A percentile compares a stretch with the other conserved stretches of the same genome.
Conservation (phyloP, 2,329 filamentous ascomycete genomes). For the Colletotrichum spinosum region DNA sequence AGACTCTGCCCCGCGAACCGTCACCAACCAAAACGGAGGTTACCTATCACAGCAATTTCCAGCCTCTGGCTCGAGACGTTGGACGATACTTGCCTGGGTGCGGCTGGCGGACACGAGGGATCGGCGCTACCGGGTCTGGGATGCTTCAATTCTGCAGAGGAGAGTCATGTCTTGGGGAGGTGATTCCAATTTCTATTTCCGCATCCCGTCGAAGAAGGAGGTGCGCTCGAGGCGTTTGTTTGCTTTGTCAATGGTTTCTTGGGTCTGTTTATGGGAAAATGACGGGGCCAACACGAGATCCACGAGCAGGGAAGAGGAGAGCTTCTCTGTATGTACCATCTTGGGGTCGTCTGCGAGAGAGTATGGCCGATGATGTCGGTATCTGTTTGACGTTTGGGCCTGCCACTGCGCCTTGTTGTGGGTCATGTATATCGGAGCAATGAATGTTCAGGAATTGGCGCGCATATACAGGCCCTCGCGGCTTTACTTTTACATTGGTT, state of each 20-base stretch:
- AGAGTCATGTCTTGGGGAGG: slow-evolving; percentile 12
- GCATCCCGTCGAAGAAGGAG: slow-evolving; percentile 12
- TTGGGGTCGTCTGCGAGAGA: slow-evolving; percentile 21
- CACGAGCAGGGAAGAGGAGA: slow-evolving; percentile 30
- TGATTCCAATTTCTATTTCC: slow-evolving; percentile 18
- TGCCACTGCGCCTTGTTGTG: slow-evolving; percentile 11
- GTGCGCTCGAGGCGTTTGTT: slow-evolving; percentile 32
- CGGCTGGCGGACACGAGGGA: slow-evolving; percentile 21
- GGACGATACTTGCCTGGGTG: slow-evolving; percentile 18
- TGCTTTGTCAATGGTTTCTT: slow-evolving; percentile 29
- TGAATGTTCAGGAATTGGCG: slow-evolving; percentile 22
- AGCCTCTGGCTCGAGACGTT: slow-evolving; percentile 8
- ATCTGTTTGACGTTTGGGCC: slow-evolving; percentile 14
- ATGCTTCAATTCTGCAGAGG: slow-evolving; percentile 22
- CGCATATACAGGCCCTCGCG: slow-evolving; percentile 30
- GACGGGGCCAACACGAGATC: slow-evolving; percentile 30
- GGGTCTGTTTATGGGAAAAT: slow-evolving; percentile 30
- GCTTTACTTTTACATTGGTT: slow-evolving; percentile 3
- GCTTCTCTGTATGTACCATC: slow-evolving; percentile 34
- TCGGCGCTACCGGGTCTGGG: slow-evolving; percentile 28
- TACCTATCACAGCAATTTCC: slow-evolving; percentile 23
- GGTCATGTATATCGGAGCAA: slow-evolving; percentile 34
- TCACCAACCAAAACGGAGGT: slow-evolving; percentile 26
- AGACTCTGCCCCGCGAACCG: slow-evolving; percentile 2
- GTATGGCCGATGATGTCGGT: slow-evolving; percentile 6